Base-by-base conservation (phyloP, 2,329 filamentous ascomycete genomes). In the Lasiodiplodia citricola region DNA sequence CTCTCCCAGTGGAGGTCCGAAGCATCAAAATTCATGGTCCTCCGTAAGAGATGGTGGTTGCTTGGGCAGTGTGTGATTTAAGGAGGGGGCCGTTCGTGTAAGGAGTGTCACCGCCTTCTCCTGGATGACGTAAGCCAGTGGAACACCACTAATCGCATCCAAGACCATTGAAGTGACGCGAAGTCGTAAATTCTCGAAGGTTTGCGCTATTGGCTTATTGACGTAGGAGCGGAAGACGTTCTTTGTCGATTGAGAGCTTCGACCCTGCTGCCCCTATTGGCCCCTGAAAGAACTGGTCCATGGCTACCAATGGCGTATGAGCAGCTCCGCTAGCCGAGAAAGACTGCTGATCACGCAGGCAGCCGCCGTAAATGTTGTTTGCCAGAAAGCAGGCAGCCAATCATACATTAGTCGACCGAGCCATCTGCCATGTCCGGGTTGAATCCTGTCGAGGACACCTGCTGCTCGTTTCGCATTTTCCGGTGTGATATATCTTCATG, bases 81-180 rank as follows among this genome's bases (percentile, higher is more conserved):
- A 64, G 47, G 60, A 52, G 47, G 60, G 31, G 47, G 54, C 54
- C 54, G 25, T n/a, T 31, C 25, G 28, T 64, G 60, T 52, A 64
- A 64, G 60, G 60, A 64, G 60, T 31, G 44, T 52, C 60, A 64
- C 60, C 60, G 60, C 60, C 60, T 64, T 52, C 31, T 50, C 60
- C 44, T 50, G 16, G 60, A 64, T 64, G 60, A 64, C 60, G 60
- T 64, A 64, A 64, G 44, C 60, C 28, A 21, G 13, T 52, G 28
- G 47, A 52, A 52, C 60, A 52, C 60, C n/a, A 51, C 60, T 52
- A 37, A 23, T 52, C 60, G 47, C 60, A 38, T 52, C 47, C 38
- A 50, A 63, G 41, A 41, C 31, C 41, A 8, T 18, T 41, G 57
- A 62, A 50, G 18, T 50, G 18, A 25, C 11, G 31, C 55, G 31